A percentile compares a stretch with the other conserved stretches of the same genome.
Evolutionary conservation across 2,329 filamentous ascomycete species (phyloP).

Genomic region (Sporothrix phasma): DNA sequence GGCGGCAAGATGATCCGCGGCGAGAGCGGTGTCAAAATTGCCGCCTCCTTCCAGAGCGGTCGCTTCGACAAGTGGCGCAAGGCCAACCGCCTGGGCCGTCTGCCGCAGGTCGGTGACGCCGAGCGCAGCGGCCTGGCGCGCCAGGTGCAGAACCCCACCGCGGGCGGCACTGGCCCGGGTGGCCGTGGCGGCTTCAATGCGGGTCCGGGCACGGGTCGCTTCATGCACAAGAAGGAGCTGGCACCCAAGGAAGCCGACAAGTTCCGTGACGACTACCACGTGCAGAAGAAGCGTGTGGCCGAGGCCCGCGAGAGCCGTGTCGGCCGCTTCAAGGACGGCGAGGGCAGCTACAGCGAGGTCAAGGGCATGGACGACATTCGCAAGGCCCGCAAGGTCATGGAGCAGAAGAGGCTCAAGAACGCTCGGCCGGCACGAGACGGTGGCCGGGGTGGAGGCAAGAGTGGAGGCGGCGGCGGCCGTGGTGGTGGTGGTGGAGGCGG

Average conservation of each 20-base stretch:
- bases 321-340: slow-evolving; percentile 62
- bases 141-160: slow-evolving; percentile 15
- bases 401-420: slow-evolving; percentile 77
- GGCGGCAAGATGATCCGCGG: slow-evolving; percentile 61
- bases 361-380: slow-evolving; percentile 75
- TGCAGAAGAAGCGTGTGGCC: slow-evolving; percentile 78
- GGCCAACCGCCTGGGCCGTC: slow-evolving; percentile 65
- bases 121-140: slow-evolving; percentile 44
- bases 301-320: slow-evolving; percentile 79
- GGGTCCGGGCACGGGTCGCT: slow-evolving; percentile 41
- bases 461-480: background rate
- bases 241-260: slow-evolving; percentile 92
- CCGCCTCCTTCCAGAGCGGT: slow-evolving; percentile 84
- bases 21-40: slow-evolving; percentile 92
- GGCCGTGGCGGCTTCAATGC: slow-evolving; percentile 24
- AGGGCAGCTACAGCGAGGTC: slow-evolving; percentile 66
- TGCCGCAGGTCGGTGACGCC: slow-evolving; percentile 74
- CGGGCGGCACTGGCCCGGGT: background rate
- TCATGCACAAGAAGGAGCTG: slow-evolving; percentile 77
- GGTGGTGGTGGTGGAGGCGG: slow-evolving; percentile 1
- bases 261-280: slow-evolving; percentile 80
- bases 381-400: slow-evolving; percentile 67
- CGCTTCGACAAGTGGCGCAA: slow-evolving; percentile 90
- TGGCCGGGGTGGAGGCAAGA: slow-evolving; percentile 3
- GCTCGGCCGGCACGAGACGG: slow-evolving; percentile 48